A percentile compares a stretch with the other conserved stretches of the same genome.
Conservation (phyloP, 1,284 basidiomycete species). For the Termitomyces sp. region DNA sequence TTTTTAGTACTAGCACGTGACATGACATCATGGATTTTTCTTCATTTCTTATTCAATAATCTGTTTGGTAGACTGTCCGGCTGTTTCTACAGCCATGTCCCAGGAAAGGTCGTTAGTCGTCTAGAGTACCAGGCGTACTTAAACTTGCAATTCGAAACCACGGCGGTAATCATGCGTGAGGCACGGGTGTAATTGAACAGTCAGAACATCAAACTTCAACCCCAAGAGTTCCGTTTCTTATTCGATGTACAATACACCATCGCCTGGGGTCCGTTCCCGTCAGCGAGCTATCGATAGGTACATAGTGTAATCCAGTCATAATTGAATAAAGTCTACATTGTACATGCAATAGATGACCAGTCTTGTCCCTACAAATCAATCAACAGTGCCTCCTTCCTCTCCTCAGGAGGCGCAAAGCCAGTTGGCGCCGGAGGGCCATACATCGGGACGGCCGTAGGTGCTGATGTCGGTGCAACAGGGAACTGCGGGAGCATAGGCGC, state of each 20-base stretch:
- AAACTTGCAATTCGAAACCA: too few relatives aligned
- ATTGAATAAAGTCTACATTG: neutral
- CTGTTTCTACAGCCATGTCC: too few relatives aligned
- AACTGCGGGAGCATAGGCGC: slow-evolving; percentile 48
- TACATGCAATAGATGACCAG: neutral
- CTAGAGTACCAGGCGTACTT: too few relatives aligned
- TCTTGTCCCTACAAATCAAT: slow-evolving; percentile 57
- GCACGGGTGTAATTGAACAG: too few relatives aligned
- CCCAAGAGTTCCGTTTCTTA: too few relatives aligned
- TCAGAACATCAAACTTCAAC: too few relatives aligned
- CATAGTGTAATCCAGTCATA: neutral
- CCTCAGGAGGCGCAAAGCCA: slow-evolving; percentile 49
- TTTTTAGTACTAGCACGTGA: too few relatives aligned
- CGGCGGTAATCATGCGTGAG: too few relatives aligned
- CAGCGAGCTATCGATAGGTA: slow-evolving; percentile 66
- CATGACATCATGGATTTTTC: too few relatives aligned
- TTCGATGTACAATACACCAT: slow-evolving; percentile 66
- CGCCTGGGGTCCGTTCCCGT: slow-evolving; percentile 77
- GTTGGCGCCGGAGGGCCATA: slow-evolving; percentile 42
- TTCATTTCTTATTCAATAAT: too few relatives aligned
- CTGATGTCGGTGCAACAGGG: slow-evolving; percentile 62
- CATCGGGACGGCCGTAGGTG: slow-evolving; percentile 50
- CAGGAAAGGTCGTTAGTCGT: too few relatives aligned
- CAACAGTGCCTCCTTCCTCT: slow-evolving; percentile 79
- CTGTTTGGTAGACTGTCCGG: too few relatives aligned